Evolutionary conservation across 139 green algal genomes (phyloP), one percentile per base, ranked within the genome.

Genomic region (Ettlia oleoabundans): DNA sequence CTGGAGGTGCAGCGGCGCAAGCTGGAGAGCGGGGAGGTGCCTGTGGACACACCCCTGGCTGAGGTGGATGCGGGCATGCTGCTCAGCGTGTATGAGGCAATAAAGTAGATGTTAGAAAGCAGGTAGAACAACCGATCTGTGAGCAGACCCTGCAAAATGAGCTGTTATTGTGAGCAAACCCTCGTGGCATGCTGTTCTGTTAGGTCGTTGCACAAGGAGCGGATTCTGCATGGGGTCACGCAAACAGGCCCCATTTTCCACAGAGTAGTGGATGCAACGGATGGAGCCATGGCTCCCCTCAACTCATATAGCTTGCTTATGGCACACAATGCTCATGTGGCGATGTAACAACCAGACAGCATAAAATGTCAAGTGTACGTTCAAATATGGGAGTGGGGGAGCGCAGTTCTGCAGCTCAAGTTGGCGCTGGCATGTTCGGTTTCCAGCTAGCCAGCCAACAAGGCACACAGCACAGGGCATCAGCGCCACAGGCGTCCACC

Each of bases 1-100:
- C 58, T 70, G 58, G 75, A 68, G 58, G 62, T 85, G 52, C 86
- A 90, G 80, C 69, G 76, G 61, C 79, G 83, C 74, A 86, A 82
- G 74, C 73, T 86, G 73, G 74, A 80, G 58, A 71, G 51, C 30
- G 63, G 74, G 32, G 73, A 76, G 9, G 62, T 30, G 18, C n/a
- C 70, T 6, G 53, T 30, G 41, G 38, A 69, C 30, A 52, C 63
- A 2, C 55, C 33, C 4, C 35, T 77, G 65, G 63, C 43, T 1
- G 78, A 83, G n/a, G 66, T 77, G 43, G 78, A 83, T 42, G 47
- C 78, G 19, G 78, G 78, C 65, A 68, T 83, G 65, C 33, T 83
- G 65, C 65, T 83, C 9, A 37, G 41, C 8, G 42, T 78, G 33
- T 82, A 75, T 24, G 77, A 82, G 22, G 77, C 63, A 33, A 47